Evolutionary conservation across 2,329 filamentous ascomycete genomes (phyloP).

Genomic region (Pleurostoma richardsiae): DNA sequence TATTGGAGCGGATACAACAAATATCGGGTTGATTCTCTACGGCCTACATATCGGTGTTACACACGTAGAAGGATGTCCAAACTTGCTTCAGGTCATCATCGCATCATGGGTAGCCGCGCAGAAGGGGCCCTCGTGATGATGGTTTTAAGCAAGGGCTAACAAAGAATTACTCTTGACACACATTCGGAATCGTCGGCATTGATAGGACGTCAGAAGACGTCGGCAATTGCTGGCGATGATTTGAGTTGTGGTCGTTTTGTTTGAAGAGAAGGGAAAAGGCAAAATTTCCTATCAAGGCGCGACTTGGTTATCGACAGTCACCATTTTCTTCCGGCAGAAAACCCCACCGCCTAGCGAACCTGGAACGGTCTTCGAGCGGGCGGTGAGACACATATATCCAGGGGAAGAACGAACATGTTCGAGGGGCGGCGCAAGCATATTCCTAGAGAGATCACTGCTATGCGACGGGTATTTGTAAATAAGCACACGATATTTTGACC

Average conservation of each 20-base stretch:
- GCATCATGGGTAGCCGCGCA: slow-evolving; percentile 59
- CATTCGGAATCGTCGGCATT: slow-evolving; percentile 47
- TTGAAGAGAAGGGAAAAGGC: slow-evolving; percentile 6
- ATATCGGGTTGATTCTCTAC: no score
- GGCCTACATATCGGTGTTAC: no score
- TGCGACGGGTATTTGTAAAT: no score
- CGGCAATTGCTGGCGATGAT: slow-evolving; percentile 27
- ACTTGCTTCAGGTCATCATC: slow-evolving; percentile 64
- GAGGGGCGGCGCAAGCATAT: no score
- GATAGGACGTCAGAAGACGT: slow-evolving; percentile 22
- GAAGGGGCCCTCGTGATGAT: slow-evolving; percentile 63
- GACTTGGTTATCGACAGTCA: no score
- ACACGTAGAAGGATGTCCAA: slow-evolving; percentile 34
- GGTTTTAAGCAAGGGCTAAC: slow-evolving; percentile 60
- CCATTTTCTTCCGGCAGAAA: background rate
- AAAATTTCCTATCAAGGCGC: background rate
- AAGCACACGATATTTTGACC: no score
- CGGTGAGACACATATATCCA: no score
- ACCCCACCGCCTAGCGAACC: no score
- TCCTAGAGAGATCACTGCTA: no score
- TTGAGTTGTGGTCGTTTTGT: slow-evolving; percentile 24
- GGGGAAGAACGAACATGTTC: no score
- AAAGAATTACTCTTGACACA: slow-evolving; percentile 52
- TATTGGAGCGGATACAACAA: no score
- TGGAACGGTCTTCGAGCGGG: no score